Percentiles rank a stretch among this genome's conserved stretches.
Conservation (phyloP, 2,329 filamentous ascomycete species). For the Trichoderma cornu-damae region DNA sequence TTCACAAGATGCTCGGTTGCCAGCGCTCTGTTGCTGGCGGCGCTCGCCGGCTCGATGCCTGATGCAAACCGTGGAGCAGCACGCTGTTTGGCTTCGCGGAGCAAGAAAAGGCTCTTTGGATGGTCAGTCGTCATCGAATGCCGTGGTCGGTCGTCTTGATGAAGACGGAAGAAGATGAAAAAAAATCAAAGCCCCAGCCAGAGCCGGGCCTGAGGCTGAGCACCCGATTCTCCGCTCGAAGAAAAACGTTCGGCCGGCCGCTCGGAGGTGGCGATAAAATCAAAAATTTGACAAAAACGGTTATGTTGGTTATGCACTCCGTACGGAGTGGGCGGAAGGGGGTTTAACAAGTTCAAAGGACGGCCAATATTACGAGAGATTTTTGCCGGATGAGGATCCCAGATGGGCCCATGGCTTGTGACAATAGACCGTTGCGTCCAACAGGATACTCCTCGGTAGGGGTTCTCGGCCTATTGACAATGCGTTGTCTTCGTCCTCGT, state of each 20-base stretch:
- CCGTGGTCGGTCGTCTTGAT: neutral
- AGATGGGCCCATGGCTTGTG: neutral
- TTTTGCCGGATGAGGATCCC: neutral
- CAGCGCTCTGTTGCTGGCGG: too few relatives aligned
- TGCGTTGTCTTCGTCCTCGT: neutral
- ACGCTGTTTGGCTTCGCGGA: neutral
- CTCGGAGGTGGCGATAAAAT: slow-evolving; percentile 3
- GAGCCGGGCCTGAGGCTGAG: neutral
- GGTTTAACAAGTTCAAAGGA: neutral
- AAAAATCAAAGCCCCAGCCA: neutral
- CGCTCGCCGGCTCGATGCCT: too few relatives aligned
- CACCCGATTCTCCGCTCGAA: too few relatives aligned
- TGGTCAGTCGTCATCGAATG: neutral
- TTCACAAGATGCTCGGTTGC: neutral
- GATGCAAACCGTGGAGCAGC: neutral
- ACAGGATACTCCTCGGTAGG: slow-evolving; percentile 4
- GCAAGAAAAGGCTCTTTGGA: neutral
- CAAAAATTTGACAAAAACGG: too few relatives aligned
- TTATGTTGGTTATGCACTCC: too few relatives aligned
- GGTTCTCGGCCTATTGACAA: slow-evolving; percentile 4
- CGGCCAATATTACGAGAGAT: neutral
- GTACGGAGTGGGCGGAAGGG: slow-evolving; percentile 6
- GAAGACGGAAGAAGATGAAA: neutral
- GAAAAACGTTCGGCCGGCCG: too few relatives aligned
- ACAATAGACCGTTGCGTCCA: slow-evolving; percentile 15